These are phyloP conservation scores for Pholiota conissans DNA, from an alignment of 768 basidiomycete genomes.

Conservation along the genomic window DNA sequence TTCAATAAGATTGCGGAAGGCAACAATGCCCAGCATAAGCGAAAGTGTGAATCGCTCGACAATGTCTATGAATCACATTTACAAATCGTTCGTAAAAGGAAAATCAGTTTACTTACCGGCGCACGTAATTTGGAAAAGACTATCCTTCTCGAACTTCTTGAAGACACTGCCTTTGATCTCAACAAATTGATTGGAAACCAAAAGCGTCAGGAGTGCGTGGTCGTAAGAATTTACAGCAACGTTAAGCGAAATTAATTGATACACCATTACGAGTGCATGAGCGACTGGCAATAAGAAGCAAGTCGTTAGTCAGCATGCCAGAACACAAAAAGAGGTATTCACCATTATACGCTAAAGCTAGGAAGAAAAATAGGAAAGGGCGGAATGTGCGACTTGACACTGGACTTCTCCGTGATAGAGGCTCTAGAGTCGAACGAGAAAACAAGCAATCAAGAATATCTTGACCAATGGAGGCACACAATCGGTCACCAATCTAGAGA, in stretches of 20 bases:
- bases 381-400: conserved; percentile 68
- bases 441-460: conserved; percentile 97
- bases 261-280: conserved; percentile 94
- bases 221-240: conserved; percentile 99
- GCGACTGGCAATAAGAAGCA: conserved; percentile 65
- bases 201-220: conserved; percentile 88
- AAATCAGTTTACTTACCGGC: conserved; percentile 59
- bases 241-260: conserved; percentile 91
- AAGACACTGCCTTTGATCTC: conserved; percentile 99
- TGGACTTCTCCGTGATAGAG: conserved; percentile 60
- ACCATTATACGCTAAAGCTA: conserved; percentile 87
- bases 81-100: neutral
- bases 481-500: conserved; percentile 84
- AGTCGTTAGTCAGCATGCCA: neutral
- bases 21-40: conserved; percentile 89
- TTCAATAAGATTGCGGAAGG: conserved; percentile 93
- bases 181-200: conserved; percentile 98
- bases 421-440: conserved; percentile 85
- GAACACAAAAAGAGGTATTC: conserved; percentile 22
- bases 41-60: conserved; percentile 94
- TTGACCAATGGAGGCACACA: conserved; percentile 96
- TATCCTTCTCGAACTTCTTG: conserved; percentile 99
- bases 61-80: conserved; percentile 62
- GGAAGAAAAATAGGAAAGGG: conserved; percentile 79
- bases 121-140: conserved; percentile 97